Base-by-base conservation (phyloP, 768 basidiomycete genomes). In the Piloderma croceum region DNA sequence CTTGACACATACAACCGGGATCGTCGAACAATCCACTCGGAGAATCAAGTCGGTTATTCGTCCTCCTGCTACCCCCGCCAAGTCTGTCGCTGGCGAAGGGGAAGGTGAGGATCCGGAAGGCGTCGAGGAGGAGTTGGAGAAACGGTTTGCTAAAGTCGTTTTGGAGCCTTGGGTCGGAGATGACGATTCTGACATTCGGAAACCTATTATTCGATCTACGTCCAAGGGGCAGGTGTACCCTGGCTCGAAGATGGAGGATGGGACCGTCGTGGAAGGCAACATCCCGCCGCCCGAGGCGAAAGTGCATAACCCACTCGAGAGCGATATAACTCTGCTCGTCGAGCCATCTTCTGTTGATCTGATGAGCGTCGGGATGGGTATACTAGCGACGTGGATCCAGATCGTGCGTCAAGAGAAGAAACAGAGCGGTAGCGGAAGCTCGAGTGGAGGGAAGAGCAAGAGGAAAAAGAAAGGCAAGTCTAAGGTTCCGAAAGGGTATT, bases 371-470 rank as follows among this genome's bases (percentile, higher is more conserved):
- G 79, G 81, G 4, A 71, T 86, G 64, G 80, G 79, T 1, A 47
- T 87, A 11, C 72, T 70, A 3, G 82, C 74, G 15, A 74, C 77
- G 34, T 88, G 78, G 75, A 74, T 86, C 17, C 83, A 89, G 60
- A 65, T 86, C 10, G 76, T 61, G 21, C 69, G 76, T 22, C 55
- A 53, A 20, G 53, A 58, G 41, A 54, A 49, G n/a, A 35, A 41
- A 56, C 9, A 36, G 45, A 34, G 53, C 41, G 20, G 38, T 35
- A 1, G 42, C 45, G 11, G 48, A 39, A 2, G 38, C 36, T 6
- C 48, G 24, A 1, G 40, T 39, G 31, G 51, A 53, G 42, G 58
- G 54, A 39, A 67, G 60, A 46, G 44, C 35, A 39, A 51, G 33
- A 42, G 48, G 38, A 36, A 48, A 41, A 45, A 43, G 31, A 48